Evolutionary conservation across 345 rosid genomes (phyloP).

Genomic region (Balakata baccata): DNA sequence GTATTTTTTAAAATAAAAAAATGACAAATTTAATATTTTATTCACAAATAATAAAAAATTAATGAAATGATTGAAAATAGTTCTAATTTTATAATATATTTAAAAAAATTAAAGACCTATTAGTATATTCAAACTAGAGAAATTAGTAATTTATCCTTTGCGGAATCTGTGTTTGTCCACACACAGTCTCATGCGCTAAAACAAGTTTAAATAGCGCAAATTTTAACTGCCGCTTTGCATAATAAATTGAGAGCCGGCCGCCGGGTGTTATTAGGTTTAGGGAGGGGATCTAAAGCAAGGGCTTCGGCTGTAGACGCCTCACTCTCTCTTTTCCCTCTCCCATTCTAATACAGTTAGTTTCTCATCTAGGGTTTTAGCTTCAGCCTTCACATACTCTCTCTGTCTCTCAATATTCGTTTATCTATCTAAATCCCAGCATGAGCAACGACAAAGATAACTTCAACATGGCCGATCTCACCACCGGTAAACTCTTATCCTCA

Average conservation of each 20-base stretch:
- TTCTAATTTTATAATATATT: too few species aligned
- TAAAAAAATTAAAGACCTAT: too few species aligned
- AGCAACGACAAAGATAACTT: conserved; percentile 60
- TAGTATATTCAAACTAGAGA: too few species aligned
- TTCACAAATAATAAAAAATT: too few species aligned
- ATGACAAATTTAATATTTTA: too few species aligned
- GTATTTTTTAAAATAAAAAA: too few species aligned
- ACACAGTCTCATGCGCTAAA: neutral
- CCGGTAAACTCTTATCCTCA: conserved; percentile 35
- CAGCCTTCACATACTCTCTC: conserved; percentile 4
- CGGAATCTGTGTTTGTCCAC: neutral
- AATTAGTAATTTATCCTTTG: too few species aligned
- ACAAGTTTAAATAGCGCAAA: conserved; percentile 1
- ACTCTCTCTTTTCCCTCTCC: neutral
- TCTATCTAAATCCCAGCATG: conserved; percentile 33
- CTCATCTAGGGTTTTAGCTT: conserved; percentile 56
- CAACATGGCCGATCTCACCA: conserved; percentile 65
- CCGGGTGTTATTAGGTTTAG: neutral
- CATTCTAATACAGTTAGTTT: conserved; percentile 3
- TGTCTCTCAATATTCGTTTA: neutral
- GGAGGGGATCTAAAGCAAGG: neutral
- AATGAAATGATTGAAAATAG: too few species aligned
- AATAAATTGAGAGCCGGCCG: neutral
- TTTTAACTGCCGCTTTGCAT: neutral
- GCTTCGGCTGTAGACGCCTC: neutral